Evolutionary conservation across 129 eudicot species (phyloP).

Genomic region (Tagetes patula): DNA sequence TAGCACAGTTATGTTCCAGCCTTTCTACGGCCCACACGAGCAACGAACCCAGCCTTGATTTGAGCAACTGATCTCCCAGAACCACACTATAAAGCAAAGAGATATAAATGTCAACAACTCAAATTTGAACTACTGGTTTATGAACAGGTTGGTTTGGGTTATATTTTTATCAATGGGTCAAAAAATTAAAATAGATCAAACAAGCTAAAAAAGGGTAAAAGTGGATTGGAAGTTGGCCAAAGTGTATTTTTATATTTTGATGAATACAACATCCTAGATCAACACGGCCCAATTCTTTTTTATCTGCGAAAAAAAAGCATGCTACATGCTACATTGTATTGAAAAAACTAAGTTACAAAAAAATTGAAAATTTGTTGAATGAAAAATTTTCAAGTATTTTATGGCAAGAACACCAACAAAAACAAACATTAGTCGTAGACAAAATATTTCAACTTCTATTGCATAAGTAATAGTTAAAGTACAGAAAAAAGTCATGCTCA

Average conservation of each 20-base stretch:
- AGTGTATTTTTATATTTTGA: not conserved
- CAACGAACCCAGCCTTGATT: constrained; percentile 43
- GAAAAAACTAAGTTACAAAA: not conserved
- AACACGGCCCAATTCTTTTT: not conserved
- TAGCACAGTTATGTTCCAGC: constrained; percentile 35
- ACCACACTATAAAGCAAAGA: constrained; percentile 28
- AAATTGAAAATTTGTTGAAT: not conserved
- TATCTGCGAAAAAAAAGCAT: not conserved
- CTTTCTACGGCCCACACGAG: constrained; percentile 48
- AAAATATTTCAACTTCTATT: not conserved
- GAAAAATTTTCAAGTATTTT: not conserved
- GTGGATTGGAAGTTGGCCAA: not conserved
- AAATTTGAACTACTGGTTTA: not conserved
- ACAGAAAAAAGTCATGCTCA: not conserved
- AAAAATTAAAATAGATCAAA: not conserved
- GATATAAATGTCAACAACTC: constrained; percentile 7
- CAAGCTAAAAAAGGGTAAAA: not conserved
- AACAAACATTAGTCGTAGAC: not conserved
- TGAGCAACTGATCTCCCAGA: constrained; percentile 46
- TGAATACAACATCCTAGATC: not conserved
- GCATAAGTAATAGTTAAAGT: not conserved
- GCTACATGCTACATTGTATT: not conserved
- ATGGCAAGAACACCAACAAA: not conserved
- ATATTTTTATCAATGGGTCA: not conserved
- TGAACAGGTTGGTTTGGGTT: not conserved